These are phyloP conservation scores for Tylopilus sp. DNA, from an alignment of 768 basidiomycete genomes.

Conservation along the genomic window DNA sequence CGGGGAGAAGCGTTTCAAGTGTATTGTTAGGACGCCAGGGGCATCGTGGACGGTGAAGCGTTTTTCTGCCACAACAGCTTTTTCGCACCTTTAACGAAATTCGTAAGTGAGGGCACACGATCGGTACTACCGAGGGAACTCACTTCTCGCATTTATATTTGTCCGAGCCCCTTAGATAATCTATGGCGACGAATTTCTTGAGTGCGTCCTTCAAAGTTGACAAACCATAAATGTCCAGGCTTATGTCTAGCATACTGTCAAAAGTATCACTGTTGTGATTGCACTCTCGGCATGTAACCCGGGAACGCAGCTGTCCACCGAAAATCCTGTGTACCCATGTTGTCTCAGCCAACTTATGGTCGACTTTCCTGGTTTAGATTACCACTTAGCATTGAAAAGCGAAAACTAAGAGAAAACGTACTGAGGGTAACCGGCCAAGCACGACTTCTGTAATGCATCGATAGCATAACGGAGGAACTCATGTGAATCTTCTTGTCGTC, in stretches of 20 bases:
- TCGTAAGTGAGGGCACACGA: slow-evolving; percentile 4
- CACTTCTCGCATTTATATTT: slow-evolving; percentile 99
- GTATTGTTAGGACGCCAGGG: slow-evolving; percentile 84
- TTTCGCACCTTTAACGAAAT: slow-evolving; percentile 70
- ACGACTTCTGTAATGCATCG: slow-evolving; percentile 86
- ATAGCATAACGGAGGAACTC: slow-evolving; percentile 95
- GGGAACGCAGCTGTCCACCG: slow-evolving; percentile 86
- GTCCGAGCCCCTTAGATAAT: slow-evolving; percentile 83
- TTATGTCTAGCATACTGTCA: slow-evolving; percentile 91
- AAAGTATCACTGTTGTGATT: slow-evolving; percentile 91
- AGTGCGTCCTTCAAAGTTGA: slow-evolving; percentile 67
- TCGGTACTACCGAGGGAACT: slow-evolving; percentile 29
- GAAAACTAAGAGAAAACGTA: slow-evolving; percentile 36
- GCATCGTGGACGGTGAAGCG: slow-evolving; percentile 85
- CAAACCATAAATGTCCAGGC: slow-evolving; percentile 77
- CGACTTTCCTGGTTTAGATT: slow-evolving; percentile 61
- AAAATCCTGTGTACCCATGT: slow-evolving; percentile 96
- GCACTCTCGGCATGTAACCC: slow-evolving; percentile 84
- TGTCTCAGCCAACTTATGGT: slow-evolving; percentile 71
- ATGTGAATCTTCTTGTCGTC: slow-evolving; percentile 97
- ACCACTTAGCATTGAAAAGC: slow-evolving; percentile 10
- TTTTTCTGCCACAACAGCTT: slow-evolving; percentile 86
- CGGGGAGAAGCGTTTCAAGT: slow-evolving; percentile 93
- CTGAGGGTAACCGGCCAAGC: slow-evolving; percentile 69
- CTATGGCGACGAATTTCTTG: slow-evolving; percentile 75